These are phyloP conservation scores for Tirmania nivea DNA, from an alignment of 495 filamentous ascomycete genomes.

Conservation along the genomic window DNA sequence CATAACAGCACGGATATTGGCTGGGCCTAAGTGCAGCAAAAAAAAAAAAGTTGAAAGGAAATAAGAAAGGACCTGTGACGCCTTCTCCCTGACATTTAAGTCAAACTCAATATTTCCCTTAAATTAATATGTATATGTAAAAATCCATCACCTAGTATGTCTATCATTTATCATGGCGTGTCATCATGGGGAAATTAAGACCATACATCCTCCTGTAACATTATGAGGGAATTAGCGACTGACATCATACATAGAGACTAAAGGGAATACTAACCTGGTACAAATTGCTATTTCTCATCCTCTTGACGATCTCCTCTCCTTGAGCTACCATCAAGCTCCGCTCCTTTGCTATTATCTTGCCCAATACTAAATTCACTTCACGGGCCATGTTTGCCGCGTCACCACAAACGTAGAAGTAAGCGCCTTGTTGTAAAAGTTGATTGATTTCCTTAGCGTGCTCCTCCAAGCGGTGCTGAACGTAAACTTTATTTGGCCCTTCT, in stretches of 20 bases:
- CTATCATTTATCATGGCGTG: too few species aligned
- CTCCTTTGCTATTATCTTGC: constrained; percentile 63
- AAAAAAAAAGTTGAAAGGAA: too few species aligned
- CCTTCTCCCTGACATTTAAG: too few species aligned
- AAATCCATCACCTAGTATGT: too few species aligned
- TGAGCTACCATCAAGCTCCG: constrained; percentile 59
- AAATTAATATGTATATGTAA: too few species aligned
- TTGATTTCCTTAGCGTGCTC: constrained; percentile 70
- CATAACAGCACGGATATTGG: too few species aligned
- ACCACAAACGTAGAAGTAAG: constrained; percentile 95
- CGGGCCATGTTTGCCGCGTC: constrained; percentile 97
- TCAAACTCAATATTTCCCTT: too few species aligned
- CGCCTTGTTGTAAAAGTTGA: constrained; percentile 65
- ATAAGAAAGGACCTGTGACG: too few species aligned
- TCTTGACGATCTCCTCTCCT: constrained; percentile 89
- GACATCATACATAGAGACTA: background rate
- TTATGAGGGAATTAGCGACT: background rate
- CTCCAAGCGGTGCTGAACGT: constrained; percentile 82
- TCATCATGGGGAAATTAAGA: constrained; percentile 31
- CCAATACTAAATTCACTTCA: constrained; percentile 73
- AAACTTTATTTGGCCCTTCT: constrained; percentile 67
- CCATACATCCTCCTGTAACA: constrained; percentile 59
- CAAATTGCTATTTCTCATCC: constrained; percentile 75
- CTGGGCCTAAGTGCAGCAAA: too few species aligned
- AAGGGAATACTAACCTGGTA: constrained; percentile 47